Evolutionary conservation across 106 monocot genomes (phyloP).

Genomic region (Dendrobium nobile): DNA sequence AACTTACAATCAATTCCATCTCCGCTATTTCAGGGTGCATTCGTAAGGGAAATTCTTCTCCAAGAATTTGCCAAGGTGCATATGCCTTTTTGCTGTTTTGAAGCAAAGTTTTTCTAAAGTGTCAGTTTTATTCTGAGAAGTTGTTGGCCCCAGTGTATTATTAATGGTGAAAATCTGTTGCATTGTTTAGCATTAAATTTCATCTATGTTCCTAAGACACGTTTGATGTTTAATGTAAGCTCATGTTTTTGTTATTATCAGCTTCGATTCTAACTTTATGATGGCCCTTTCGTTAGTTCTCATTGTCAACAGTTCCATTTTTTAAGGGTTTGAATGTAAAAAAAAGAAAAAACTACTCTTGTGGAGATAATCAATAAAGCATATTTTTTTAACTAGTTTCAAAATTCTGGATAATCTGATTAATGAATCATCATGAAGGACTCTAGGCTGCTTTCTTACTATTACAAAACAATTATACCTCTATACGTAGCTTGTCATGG

Average conservation of each 20-base stretch:
- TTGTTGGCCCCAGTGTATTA: too few relatives aligned
- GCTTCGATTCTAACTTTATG: not conserved
- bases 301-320: not conserved
- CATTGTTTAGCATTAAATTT: too few relatives aligned
- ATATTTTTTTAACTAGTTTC: not conserved
- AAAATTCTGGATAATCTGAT: not conserved
- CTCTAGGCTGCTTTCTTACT: not conserved
- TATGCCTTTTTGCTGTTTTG: not conserved
- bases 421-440: not conserved
- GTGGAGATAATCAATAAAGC: not conserved
- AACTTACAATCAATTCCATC: not conserved
- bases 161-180: too few relatives aligned
- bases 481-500: too few relatives aligned
- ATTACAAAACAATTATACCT: too few relatives aligned
- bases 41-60: constrained; percentile 89
- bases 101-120: not conserved
- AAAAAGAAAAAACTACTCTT: not conserved
- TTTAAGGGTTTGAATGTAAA: not conserved
- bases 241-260: not conserved
- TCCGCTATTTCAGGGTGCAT: constrained; percentile 59
- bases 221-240: not conserved
- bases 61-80: constrained; percentile 89
- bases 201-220: too few relatives aligned
- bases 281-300: not conserved
- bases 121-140: too few relatives aligned